Base-by-base conservation (phyloP, 371 early-diverging fungal species). In the Mortierella sp. region DNA sequence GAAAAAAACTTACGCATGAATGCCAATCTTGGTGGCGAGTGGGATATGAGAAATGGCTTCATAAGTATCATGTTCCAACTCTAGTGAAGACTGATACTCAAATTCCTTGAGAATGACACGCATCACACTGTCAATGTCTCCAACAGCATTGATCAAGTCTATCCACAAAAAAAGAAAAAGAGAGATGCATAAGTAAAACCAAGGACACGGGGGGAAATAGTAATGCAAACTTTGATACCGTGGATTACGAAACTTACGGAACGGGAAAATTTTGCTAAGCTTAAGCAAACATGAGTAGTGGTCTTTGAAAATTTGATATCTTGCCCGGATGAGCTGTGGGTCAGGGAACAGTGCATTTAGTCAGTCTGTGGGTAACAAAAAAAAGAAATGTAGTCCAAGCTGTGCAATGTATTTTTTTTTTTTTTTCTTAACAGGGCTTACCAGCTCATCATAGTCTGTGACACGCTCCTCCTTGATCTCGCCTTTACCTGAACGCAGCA, bases 11-110 rank as follows among this genome's bases (percentile, higher is more conserved):
- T 73, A 78, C 55, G 92, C 91, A 83, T 92, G 91, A 41, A 90
- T 86, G 64, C 92, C 91, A 66, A 92, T 91, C 61, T 88, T 87
- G 59, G 85, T 86, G 13, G 91, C 92, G 13, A 92, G 77, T 13
- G 92, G 92, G 57, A 92, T 90, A 74, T 90, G 91, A 11, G 90
- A 87, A 43, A 92, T 92, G 16, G 89, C 79, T 65, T 92, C 92
- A 72, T 88, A 91, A 2, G 91, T 92, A 40, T 89, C 88, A 32
- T 87, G 83, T 67, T 86, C 86, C 52, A 92, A 74, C 64, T 92
- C 92, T 28, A 91, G 67, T 0, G 92, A 92, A 16, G 89, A 89
- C 61, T 92, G 92, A 67, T 92, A 92, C 58, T 92, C 92, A 41
- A 92, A 92, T 63, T 92, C 92, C 47, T 88, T 88, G 40, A 90